Evolutionary conservation across 2,329 filamentous ascomycete species (phyloP), one percentile per base, ranked within the genome.

Genomic region (Nothomitra cinnamomea): DNA sequence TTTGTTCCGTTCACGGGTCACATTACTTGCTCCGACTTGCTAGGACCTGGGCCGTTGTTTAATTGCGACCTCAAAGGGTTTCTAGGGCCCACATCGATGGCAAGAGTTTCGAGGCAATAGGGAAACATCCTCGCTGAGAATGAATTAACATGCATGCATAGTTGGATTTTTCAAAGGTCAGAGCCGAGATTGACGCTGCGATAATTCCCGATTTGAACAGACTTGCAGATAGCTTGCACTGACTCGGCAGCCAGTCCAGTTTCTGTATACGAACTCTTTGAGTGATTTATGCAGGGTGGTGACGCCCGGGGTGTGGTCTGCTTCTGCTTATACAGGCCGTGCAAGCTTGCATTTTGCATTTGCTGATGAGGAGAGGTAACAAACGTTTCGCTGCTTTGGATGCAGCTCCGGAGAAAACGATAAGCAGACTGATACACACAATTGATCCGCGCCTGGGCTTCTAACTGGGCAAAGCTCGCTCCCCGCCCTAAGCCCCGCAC

Each of bases 251-350:
- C 43, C 43, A 22, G 21, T 22, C 43, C 28, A 28, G 43, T 28
- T 13, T 48, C 13, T 48, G 43, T 48, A 48, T 48, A 48, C 43
- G 22, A 25, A 48, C 43, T 48, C 10, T 48, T 48, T 48, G 43
- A 48, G 43, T 48, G 43, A 48, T 48, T 48, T 48, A 48, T 48
- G 43, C 43, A 48, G 43, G 21, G 43, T 7, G 41, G 41, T 22
- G 43, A 25, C 24, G 43, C 43, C 24, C 13, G 19, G 43, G 38
- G 38, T 4, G 17, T 4, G 17, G 3, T 19, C 38, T 41, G 43
- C 43, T 28, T 25, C 28, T 32, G 28, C 28, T 32, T 48, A 25
- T 25, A 48, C 43, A 25, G 10, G 43, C 43, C 43, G 43, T 48
- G 21, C 43, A 25, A 48, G 43, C 43, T 48, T 48, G 43, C 43